Evolutionary conservation across 164 flowering plant genomes (phyloP).

Genomic region (Vitis rupestris): DNA sequence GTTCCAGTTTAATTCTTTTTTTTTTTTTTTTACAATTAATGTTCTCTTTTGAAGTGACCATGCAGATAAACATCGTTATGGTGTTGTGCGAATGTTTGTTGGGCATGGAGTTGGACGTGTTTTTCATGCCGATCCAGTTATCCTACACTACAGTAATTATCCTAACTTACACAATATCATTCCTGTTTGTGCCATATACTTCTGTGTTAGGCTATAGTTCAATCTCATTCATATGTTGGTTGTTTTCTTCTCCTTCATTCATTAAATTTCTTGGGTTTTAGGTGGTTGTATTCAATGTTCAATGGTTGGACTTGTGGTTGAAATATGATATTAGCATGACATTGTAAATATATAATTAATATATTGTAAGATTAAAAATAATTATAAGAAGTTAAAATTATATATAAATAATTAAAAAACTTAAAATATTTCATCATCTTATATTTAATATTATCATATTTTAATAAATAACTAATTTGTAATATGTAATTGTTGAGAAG

Average conservation of each 20-base stretch:
- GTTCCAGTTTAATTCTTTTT: not conserved
- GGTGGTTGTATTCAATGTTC: too few species aligned
- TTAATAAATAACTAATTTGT: too few species aligned
- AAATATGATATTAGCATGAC: too few species aligned
- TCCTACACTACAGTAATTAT: constrained; percentile 75
- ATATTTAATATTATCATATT: too few species aligned
- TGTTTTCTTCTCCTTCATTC: not conserved
- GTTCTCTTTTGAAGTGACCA: constrained; percentile 52
- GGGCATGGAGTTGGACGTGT: constrained; percentile 97
- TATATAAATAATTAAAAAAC: too few species aligned
- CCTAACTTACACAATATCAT: constrained; percentile 3
- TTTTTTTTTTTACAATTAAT: not conserved
- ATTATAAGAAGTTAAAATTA: too few species aligned
- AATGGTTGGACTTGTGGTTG: too few species aligned
- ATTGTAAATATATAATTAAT: too few species aligned
- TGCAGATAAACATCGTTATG: constrained; percentile 85
- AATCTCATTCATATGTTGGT: not conserved
- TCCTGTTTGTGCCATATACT: not conserved
- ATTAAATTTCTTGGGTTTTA: too few species aligned
- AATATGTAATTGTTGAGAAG: too few species aligned
- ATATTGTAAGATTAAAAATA: too few species aligned
- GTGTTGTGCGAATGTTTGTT: constrained; percentile 91
- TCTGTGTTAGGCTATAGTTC: not conserved
- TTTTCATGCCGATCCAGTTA: constrained; percentile 91
- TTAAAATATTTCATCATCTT: too few species aligned